These are phyloP conservation scores for Oldenlandia corymbosa DNA, from an alignment of 257 asterid species.

Conservation along the genomic window DNA sequence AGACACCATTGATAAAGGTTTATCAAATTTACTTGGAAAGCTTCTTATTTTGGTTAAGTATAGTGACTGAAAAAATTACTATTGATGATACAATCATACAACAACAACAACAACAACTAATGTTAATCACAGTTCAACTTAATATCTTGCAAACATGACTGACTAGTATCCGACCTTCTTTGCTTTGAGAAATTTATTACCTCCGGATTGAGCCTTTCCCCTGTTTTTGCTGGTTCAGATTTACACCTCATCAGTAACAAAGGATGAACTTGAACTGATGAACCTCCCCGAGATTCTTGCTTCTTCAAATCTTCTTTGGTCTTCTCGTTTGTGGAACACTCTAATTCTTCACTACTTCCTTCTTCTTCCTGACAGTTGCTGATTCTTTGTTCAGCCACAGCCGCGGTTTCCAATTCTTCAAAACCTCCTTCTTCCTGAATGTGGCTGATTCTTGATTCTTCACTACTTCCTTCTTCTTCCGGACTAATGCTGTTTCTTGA, in stretches of 20 bases:
- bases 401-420: slow-evolving; percentile 23
- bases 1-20: neutral
- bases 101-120: slow-evolving; percentile 11
- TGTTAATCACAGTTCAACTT: slow-evolving; percentile 18
- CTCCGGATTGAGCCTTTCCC: slow-evolving; percentile 51
- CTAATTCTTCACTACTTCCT: slow-evolving; percentile 17
- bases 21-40: neutral
- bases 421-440: slow-evolving; percentile 5
- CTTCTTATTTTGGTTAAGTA: neutral
- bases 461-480: neutral
- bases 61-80: slow-evolving; percentile 1
- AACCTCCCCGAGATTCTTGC: slow-evolving; percentile 25
- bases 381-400: slow-evolving; percentile 20
- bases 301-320: slow-evolving; percentile 12
- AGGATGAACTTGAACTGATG: slow-evolving; percentile 41
- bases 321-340: slow-evolving; percentile 1
- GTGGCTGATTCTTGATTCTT: slow-evolving; percentile 13
- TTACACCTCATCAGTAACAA: slow-evolving; percentile 66
- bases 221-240: slow-evolving; percentile 85
- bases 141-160: slow-evolving; percentile 20
- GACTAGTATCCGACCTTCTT: slow-evolving; percentile 38
- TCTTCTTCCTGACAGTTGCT: slow-evolving; percentile 11
- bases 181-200: slow-evolving; percentile 28
- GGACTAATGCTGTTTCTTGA: slow-evolving; percentile 22
- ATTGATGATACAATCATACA: slow-evolving; percentile 16